phyloP scores from a whole-genome alignment of 2,329 filamentous ascomycete species.

The Venturia pyrina region DNA sequence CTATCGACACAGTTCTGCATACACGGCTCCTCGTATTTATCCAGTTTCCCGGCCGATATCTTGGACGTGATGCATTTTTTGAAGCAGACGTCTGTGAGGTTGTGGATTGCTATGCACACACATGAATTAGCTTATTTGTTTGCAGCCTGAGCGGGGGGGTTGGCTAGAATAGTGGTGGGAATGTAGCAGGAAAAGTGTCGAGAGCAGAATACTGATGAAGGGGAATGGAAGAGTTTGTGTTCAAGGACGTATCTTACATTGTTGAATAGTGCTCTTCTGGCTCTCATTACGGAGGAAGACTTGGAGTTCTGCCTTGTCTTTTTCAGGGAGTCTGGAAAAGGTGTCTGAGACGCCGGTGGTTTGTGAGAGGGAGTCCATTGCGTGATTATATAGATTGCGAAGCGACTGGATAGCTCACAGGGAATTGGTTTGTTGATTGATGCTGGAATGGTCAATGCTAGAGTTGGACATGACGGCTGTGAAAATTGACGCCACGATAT shows the following conservation, averaged over 20 bases:
- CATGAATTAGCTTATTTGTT: slow-evolving; percentile 17
- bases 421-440: background rate
- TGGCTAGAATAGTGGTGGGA: no score
- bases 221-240: no score
- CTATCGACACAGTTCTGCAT: slow-evolving; percentile 88
- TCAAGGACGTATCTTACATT: slow-evolving; percentile 17
- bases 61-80: slow-evolving; percentile 77
- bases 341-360: background rate
- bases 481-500: background rate
- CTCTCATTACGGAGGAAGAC: slow-evolving; percentile 76
- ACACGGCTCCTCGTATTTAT: slow-evolving; percentile 70
- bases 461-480: background rate
- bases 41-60: slow-evolving; percentile 63
- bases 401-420: background rate
- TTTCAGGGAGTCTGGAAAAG: slow-evolving; percentile 54
- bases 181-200: background rate
- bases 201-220: background rate
- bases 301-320: slow-evolving; percentile 79
- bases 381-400: background rate
- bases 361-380: background rate
- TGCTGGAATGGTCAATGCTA: background rate
- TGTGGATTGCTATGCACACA: slow-evolving; percentile 47
- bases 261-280: slow-evolving; percentile 68
- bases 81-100: slow-evolving; percentile 74
- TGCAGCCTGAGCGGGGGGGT: no score